A percentile compares a stretch with the other conserved stretches of the same genome.
These are phyloP conservation scores for Solanum piurae DNA, from an alignment of 257 asterid species.

Conservation along the genomic window DNA sequence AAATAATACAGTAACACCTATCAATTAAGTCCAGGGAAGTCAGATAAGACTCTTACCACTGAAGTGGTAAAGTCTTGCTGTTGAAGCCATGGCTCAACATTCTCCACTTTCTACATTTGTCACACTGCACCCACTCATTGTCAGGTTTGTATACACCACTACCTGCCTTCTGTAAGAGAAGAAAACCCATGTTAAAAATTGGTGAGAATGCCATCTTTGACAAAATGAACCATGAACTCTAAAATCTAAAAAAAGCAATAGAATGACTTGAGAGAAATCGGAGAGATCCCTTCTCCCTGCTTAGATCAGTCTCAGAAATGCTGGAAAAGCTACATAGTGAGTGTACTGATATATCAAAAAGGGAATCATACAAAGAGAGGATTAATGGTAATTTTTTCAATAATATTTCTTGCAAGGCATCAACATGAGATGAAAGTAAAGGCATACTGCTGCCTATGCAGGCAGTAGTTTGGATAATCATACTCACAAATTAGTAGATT, in stretches of 20 bases:
- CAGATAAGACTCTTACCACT: slow-evolving; percentile 31
- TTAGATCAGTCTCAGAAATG: neutral
- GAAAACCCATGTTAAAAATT: slow-evolving; percentile 4
- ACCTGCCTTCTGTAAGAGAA: slow-evolving; percentile 34
- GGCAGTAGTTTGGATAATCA: neutral
- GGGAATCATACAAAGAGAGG: neutral
- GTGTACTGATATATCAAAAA: neutral
- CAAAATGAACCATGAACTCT: neutral
- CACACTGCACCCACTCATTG: slow-evolving; percentile 79
- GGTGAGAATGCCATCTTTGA: neutral
- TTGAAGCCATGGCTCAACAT: slow-evolving; percentile 38
- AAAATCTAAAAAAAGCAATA: neutral
- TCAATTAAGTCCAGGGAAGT: neutral
- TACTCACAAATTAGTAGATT: neutral
- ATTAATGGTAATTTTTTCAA: neutral
- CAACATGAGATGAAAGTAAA: neutral
- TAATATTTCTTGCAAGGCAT: neutral
- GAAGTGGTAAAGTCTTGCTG: slow-evolving; percentile 44
- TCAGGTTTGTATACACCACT: slow-evolving; percentile 45
- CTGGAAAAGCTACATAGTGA: neutral
- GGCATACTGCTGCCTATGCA: neutral
- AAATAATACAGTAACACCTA: neutral
- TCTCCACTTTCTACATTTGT: slow-evolving; percentile 87
- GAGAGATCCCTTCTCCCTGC: neutral
- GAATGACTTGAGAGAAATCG: neutral